Base-by-base conservation (phyloP, 1,284 basidiomycete genomes). In the Neolentinus lepideus region DNA sequence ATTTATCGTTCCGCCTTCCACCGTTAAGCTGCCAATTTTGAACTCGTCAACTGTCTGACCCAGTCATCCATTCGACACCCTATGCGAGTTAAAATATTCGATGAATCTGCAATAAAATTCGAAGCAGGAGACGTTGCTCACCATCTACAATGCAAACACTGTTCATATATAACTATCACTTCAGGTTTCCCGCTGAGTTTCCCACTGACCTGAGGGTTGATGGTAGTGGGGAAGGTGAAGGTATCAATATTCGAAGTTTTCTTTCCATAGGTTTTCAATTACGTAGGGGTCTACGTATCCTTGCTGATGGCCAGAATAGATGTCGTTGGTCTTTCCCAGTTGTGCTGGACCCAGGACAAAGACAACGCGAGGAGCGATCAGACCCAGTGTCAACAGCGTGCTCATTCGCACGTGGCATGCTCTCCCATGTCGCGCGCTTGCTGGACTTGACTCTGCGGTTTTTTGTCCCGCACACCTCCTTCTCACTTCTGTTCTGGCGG, bases 131-230 rank as follows among this genome's bases (percentile, higher is more conserved):
- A n/a, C n/a, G 10, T 16, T 46, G 24, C 43, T 4, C 12, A 6
- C 43, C 43, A 46, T 4, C 43, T 4, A 4, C 24, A 16, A 25
- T 21, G 4, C 4, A 16, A 10, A 16, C 19, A 50, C 47, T 11
- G 12, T 21, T 50, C 24, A 24, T 22, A 21, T 12, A 24, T 36
- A 4, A 52, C 6, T 29, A 33, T 50, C 27, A 52, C 22, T 24
- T 31, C 25, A 52, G 51, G 51, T 77, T 66, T 65, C n/a, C n/a
- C n/a, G n/a, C n/a, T n/a, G n/a, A n/a, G n/a, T n/a, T n/a, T n/a
- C 79, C 85, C 84, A 62, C 83, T 84, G 16, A 88, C 86, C 59
- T 91, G 88, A 0, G 88, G 88, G 63, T 89, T 87, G 26, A 90
- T 86, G 0, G 88, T 90, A 57, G 90, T 80, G 0, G 87, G 86